Percentiles rank a stretch among this genome's conserved stretches.
phyloP scores from a whole-genome alignment of 495 filamentous ascomycete genomes.

The Penicillium cosmopolitanum region DNA sequence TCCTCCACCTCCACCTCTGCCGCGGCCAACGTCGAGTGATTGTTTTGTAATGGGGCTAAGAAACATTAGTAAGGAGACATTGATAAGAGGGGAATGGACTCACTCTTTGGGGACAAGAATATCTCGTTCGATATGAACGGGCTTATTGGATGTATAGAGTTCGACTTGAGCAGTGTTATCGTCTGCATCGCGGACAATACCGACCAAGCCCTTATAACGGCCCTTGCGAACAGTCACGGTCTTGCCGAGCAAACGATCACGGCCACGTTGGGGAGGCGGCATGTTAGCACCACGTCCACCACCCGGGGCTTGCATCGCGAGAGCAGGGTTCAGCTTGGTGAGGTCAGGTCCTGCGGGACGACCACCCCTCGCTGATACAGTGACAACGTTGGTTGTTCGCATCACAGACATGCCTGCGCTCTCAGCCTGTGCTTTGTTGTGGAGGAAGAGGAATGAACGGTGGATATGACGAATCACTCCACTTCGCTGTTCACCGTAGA shows the following conservation, averaged over 20 bases:
- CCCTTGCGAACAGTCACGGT: constrained; percentile 85
- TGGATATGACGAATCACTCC: constrained; percentile 92
- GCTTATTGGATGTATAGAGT: constrained; percentile 88
- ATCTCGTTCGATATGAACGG: constrained; percentile 77
- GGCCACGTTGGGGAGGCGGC: constrained; percentile 78
- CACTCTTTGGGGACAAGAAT: constrained; percentile 81
- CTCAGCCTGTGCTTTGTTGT: constrained; percentile 80
- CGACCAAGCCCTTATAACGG: constrained; percentile 87
- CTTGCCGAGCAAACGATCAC: constrained; percentile 87
- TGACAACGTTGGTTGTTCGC: constrained; percentile 81
- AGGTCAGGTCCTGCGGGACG: constrained; percentile 75
- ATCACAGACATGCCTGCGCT: constrained; percentile 90
- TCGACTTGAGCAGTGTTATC: constrained; percentile 85
- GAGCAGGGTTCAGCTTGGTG: constrained; percentile 87
- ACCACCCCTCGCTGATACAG: constrained; percentile 89
- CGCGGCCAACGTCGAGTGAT: constrained; percentile 67
- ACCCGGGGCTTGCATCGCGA: constrained; percentile 59
- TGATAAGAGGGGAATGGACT: constrained; percentile 24
- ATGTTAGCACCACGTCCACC: constrained; percentile 51
- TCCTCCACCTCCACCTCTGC: constrained; percentile 44
- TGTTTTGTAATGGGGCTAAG: constrained; percentile 67
- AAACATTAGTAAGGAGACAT: constrained; percentile 27
- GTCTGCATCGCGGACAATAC: constrained; percentile 92
- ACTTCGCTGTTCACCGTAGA: constrained; percentile 78
- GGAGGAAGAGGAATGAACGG: constrained; percentile 83